Evolutionary conservation across 73 alveolate species (phyloP), one percentile per base, ranked within the genome.

Genomic region (Tetrahymena thermophila): DNA sequence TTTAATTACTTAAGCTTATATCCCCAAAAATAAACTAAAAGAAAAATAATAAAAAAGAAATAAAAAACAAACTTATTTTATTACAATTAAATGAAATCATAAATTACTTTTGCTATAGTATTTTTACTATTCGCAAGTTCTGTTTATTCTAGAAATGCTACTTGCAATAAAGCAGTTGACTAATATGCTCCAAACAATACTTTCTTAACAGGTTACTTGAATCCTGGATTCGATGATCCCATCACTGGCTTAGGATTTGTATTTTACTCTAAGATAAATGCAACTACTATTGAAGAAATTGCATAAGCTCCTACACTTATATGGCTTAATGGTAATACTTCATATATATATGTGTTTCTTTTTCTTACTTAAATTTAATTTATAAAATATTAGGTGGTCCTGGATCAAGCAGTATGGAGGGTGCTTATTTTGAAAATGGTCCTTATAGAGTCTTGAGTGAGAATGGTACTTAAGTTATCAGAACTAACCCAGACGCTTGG

Each of bases 351-450:
- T 71, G 1, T 71, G 6, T 28, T 71, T 71, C 13, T 31, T 8
- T 1, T 71, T 5, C 37, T 71, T 19, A 28, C 4, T 56, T 56
- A 19, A 23, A 2, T 71, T 71, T 71, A 19, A n/a, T 3, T 71
- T 28, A 1, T 0, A 23, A 28, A 11, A 71, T 23, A 71, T 28
- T 71, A 71, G 99, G 99, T 57, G 99, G 99, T 1, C 99, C 99
- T 28, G 99, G 99, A 16, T 95, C 98, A 71, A 94, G 98, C 19
- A 96, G 98, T 37, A 96, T 96, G 96, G 93, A 95, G 42, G 99
- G 99, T 35, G 85, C 97, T 85, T 96, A 97, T 85, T 95, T 96
- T n/a, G 99, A 98, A 96, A 94, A 96, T 71, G 99, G 99, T 28
- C 99, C 99, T 57, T 84, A 97, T 13, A 94, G 98, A 58, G 94